Evolutionary conservation across 129 eudicot species (phyloP), one percentile per base, ranked within the genome.

Genomic region (Tagetes patula): DNA sequence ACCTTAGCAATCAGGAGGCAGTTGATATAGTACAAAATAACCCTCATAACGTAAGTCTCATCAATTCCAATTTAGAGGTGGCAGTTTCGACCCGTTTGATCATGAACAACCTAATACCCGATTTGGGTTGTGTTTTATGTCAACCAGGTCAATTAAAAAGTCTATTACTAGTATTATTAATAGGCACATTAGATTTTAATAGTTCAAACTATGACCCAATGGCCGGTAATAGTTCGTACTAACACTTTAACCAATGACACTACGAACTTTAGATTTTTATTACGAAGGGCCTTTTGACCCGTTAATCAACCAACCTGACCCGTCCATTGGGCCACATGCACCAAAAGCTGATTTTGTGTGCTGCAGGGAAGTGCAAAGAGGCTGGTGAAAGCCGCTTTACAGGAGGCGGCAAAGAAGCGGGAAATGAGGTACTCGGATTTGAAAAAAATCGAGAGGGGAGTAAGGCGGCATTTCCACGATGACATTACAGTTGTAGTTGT

Each of bases 381-480:
- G 85, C 87, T 92, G 39, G 87, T 92, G 69, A 92, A 89, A 80
- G 65, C 87, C 6, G 96, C 98, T 30, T 54, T 92, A 74, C 89
- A 79, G 63, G 91, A 86, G 74, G 97, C 97, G 52, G 94, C 96
- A 49, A 92, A 85, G 87, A 92, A 88, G 83, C 85, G 96, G 55
- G 96, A 92, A 71, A 87, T 92, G 96, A 82, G 94, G 63, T 92
- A 92, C 61, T 92, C 95, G 0, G 97, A 92, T 81, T 63, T 92
- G 80, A 92, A 92, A 78, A 87, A 85, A 68, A 87, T 92, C 0
- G 97, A 87, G 52, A 89, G 97, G 34, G 97, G 97, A 65, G 87
- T 91, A 12, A 86, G 97, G 10, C 83, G 97, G 38, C 97, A 91
- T 85, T 91, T 91, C 84, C 97, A 91, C 65, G 97, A 91, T 37